phyloP scores from a whole-genome alignment of 2,329 filamentous ascomycete genomes.

The Pseudogymnoascus sp. region DNA sequence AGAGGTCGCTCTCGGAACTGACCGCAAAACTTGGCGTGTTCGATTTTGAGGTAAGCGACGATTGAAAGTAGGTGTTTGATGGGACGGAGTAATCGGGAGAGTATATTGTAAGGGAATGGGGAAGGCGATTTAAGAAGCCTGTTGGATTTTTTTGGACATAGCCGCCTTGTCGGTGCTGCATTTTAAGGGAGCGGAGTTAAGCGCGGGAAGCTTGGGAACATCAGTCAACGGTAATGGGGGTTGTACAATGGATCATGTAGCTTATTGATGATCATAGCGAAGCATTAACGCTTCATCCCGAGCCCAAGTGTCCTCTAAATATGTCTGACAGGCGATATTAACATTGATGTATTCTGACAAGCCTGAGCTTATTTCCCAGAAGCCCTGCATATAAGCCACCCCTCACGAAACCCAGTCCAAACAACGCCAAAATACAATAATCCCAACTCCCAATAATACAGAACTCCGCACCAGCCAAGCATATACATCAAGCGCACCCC shows the following conservation, averaged over 20 bases:
- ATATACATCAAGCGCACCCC: background rate
- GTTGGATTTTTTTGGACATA: conserved; percentile 7
- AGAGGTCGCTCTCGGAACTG: conserved; percentile 26
- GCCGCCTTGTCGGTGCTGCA: background rate
- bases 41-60: background rate
- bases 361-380: background rate
- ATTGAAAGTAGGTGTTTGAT: background rate
- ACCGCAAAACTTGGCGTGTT: conserved; percentile 8
- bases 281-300: background rate
- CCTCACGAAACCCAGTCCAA: background rate
- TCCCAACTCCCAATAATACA: background rate
- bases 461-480: background rate
- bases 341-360: background rate
- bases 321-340: background rate
- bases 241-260: background rate
- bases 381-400: background rate
- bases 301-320: background rate
- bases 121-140: conserved; percentile 1
- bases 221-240: background rate
- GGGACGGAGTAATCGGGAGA: conserved; percentile 1
- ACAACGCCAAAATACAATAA: background rate
- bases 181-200: conserved; percentile 4
- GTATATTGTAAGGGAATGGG: background rate
- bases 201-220: background rate
- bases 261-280: background rate